These are phyloP conservation scores for Atalantia buxifolia DNA, from an alignment of 345 rosid genomes.

Conservation along the genomic window DNA sequence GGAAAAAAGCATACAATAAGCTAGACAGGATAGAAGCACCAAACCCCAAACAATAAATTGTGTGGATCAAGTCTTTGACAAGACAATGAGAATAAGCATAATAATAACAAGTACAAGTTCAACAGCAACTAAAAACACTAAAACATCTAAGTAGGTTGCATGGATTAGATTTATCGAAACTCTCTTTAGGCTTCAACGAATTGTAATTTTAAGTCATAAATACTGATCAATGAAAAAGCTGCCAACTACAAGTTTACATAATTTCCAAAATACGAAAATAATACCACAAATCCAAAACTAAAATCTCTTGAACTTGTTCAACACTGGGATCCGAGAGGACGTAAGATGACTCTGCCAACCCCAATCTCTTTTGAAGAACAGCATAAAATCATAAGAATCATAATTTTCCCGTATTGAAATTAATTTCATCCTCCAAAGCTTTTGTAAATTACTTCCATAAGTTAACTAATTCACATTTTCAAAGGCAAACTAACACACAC, in stretches of 20 bases:
- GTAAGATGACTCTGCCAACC: background rate
- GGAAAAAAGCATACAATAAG: slow-evolving; percentile 10
- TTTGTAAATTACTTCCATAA: too few species aligned
- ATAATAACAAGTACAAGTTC: background rate
- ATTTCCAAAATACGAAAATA: background rate
- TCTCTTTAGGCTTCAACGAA: background rate
- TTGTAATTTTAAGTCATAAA: background rate
- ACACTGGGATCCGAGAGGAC: background rate
- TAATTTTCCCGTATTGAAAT: background rate
- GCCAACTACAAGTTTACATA: background rate
- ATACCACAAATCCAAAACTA: background rate
- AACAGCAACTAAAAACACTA: background rate
- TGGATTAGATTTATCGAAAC: background rate
- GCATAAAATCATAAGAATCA: background rate
- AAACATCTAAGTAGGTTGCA: background rate
- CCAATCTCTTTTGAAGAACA: background rate
- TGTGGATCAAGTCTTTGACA: background rate
- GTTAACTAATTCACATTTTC: too few species aligned
- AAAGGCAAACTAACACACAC: too few species aligned
- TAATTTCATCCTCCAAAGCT: background rate
- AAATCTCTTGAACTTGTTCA: background rate
- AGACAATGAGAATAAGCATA: background rate
- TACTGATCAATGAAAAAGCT: background rate
- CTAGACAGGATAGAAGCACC: background rate
- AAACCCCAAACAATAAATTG: background rate